Base-by-base conservation (phyloP, 2,329 filamentous ascomycete genomes). In the Aspergillus novofumigatus region DNA sequence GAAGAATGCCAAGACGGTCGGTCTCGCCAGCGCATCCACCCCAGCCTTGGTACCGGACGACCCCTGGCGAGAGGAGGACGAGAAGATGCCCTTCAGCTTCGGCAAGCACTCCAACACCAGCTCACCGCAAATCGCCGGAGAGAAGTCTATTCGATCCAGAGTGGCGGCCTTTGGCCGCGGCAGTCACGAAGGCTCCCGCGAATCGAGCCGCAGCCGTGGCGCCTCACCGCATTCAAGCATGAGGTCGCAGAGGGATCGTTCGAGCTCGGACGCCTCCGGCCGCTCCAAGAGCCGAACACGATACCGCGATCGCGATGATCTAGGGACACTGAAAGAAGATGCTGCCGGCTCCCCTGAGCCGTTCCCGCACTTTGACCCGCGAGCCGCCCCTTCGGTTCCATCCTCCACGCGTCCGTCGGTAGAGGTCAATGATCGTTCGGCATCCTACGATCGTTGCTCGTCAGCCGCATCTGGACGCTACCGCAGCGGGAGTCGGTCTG, bases 261-360 rank as follows among this genome's bases (percentile, higher is more conserved):
- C 83, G 5, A 80, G 77, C 60, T 86, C 84, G 6, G 79, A 80
- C 54, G 74, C 78, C 3, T 79, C 78, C 52, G 78, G 77, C 28
- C 79, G 83, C 28, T 84, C 83, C 7, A 79, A 80, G 60, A 85
- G 83, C 65, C 79, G 80, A 45, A 73, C 75, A 47, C 73, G 78
- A 48, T 76, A 79, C 57, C 78, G 79, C 28, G 81, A 85, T 38
- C 80, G 80, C 29, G 82, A 85, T 53, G 82, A 85, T 62, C 66
- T 82, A 2, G 78, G 79, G 58, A 76, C 79, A n/a, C 77, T 82
- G 68, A 69, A 74, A 3, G 80, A 82, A 66, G 76, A 77, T 11
- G 65, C 73, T 5, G 72, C 73, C 1, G 67, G 64, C 45, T 66
- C 63, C 20, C 69, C 71, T 32, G 64, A 66, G 2, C 68, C 62